These are phyloP conservation scores for Acmispon strigosus DNA, from an alignment of 306 rosid genomes.

Conservation along the genomic window DNA sequence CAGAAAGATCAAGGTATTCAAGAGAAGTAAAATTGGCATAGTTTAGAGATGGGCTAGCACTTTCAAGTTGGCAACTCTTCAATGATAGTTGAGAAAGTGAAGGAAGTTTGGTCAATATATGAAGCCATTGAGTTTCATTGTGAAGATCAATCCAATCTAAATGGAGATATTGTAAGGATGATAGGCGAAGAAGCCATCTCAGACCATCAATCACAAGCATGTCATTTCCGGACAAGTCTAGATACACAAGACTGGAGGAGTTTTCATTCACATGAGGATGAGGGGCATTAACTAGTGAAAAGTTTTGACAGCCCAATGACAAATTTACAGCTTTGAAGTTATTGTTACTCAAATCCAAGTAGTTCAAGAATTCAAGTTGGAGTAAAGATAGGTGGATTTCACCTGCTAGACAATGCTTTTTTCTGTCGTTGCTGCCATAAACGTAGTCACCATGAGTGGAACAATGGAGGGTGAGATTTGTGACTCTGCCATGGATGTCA, in stretches of 20 bases:
- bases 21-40: neutral
- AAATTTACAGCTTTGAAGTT: neutral
- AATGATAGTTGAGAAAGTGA: slow-evolving; percentile 9
- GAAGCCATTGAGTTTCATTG: slow-evolving; percentile 1
- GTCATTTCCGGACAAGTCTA: neutral
- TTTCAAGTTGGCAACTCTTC: neutral
- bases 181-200: neutral
- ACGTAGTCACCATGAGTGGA: neutral
- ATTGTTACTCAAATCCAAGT: neutral
- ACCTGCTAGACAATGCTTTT: neutral
- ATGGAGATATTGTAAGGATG: neutral
- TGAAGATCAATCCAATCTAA: neutral
- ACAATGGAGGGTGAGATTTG: neutral
- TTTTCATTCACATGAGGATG: neutral
- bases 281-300: neutral
- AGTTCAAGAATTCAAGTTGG: neutral
- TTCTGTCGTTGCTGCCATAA: neutral
- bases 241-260: neutral
- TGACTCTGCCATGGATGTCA: neutral
- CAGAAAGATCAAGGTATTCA: neutral
- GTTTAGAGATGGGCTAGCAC: neutral
- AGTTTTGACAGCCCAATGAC: neutral
- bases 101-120: slow-evolving; percentile 2
- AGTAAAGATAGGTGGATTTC: neutral
- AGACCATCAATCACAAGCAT: neutral